Base-by-base conservation (phyloP, 208 protist species). In the Strigomonas culicis region DNA sequence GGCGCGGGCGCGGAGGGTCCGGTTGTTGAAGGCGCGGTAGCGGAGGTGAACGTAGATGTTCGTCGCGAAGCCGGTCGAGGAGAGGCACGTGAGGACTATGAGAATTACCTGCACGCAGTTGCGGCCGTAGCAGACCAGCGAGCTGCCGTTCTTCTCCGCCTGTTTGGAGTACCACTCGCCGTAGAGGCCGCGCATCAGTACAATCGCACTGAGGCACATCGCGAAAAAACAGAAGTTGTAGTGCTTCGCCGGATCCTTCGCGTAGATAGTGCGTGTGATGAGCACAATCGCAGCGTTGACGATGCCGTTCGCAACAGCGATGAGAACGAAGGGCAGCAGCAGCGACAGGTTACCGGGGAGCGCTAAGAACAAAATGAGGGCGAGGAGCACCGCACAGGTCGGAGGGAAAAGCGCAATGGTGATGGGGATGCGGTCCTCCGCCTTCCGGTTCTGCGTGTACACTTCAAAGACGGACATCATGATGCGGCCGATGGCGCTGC, bases 381-480 rank as follows among this genome's bases (percentile, higher is more conserved):
- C 47, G 11, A 78, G 31, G 31, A 90, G 74, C 41, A 80, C 66
- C 3, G 46, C 64, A 39, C 34, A 27, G 30, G 75, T 71, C 0
- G 84, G 74, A 21, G 79, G 13, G 46, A 86, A 85, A 0, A 80
- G 52, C 0, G 73, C 64, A 4, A 75, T 25, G 1, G 79, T 87
- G 30, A 90, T 78, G 22, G 84, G 84, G 59, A 90, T 79, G 58
- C 80, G 80, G 22, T 87, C 59, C 69, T 86, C 84, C 30, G 84
- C 44, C 44, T 59, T 71, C 36, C 74, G 72, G 50, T 77, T 74
- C 66, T 84, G 75, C 43, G 79, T 68, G 72, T 64, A 81, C 15
- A 83, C 52, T 63, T 90, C 80, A 66, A 87, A 82, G 44, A 24
- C 50, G 2, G 74, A 79, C 80, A 86, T 85, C 24, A 70, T 21